A percentile compares a stretch with the other conserved stretches of the same genome.
Evolutionary conservation across 2,329 filamentous ascomycete genomes (phyloP).

Genomic region (Fulvia fulva): DNA sequence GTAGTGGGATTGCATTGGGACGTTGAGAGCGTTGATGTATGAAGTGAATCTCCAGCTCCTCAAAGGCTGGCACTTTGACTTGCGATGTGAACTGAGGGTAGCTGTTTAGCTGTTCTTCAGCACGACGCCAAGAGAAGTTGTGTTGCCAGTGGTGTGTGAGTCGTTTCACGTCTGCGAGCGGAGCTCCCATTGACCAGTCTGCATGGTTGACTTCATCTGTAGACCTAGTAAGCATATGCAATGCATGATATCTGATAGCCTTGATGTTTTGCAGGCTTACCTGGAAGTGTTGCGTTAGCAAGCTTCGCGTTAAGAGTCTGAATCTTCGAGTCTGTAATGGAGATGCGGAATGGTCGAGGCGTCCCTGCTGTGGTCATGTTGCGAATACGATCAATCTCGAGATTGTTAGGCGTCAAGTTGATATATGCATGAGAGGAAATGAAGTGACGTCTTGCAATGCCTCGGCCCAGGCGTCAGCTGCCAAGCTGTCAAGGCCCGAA

Average conservation of each 20-base stretch:
- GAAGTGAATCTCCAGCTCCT: conserved; percentile 54
- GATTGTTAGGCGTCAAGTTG: background rate
- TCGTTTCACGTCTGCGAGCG: conserved; percentile 55
- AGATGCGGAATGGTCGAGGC: conserved; percentile 43
- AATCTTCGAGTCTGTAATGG: conserved; percentile 47
- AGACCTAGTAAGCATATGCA: background rate
- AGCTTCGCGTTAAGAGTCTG: conserved; percentile 54
- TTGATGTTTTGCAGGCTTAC: background rate
- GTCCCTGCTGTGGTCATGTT: conserved; percentile 4
- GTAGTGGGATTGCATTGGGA: conserved; percentile 56
- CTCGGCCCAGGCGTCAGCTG: background rate
- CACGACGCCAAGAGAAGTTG: conserved; percentile 53
- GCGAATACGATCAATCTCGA: background rate
- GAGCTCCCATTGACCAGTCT: conserved; percentile 55
- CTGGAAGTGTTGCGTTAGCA: conserved; percentile 46
- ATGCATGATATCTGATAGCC: background rate
- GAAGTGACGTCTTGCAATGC: background rate
- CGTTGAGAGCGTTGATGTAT: conserved; percentile 54
- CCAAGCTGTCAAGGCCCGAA: background rate
- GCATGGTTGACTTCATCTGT: conserved; percentile 50
- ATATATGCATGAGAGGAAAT: background rate
- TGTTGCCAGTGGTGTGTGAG: conserved; percentile 55
- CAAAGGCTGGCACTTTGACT: conserved; percentile 38
- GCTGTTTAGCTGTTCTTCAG: conserved; percentile 42
- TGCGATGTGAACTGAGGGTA: conserved; percentile 49